Evolutionary conservation across 805 yeast species (phyloP).

Genomic region (Candida germanica): DNA sequence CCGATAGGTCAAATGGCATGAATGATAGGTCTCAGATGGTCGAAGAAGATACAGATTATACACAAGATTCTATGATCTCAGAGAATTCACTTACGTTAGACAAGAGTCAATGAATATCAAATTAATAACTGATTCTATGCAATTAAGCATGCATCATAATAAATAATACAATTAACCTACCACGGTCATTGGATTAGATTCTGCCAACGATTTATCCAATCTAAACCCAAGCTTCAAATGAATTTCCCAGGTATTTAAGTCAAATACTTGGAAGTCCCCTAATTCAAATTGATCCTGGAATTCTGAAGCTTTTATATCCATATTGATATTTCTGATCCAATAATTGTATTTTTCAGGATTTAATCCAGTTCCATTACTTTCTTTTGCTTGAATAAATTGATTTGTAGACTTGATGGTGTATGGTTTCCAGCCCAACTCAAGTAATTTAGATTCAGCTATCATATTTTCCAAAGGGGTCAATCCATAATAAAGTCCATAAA

Average conservation of each 20-base stretch:
- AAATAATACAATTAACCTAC: slow-evolving; percentile 44
- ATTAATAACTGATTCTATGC: no score
- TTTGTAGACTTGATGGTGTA: slow-evolving; percentile 17
- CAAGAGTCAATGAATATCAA: no score
- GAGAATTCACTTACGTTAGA: no score
- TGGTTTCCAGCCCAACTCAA: slow-evolving; percentile 42
- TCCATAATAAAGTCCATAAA: slow-evolving; percentile 43
- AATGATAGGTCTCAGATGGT: no score
- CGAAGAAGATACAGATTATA: no score
- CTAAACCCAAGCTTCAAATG: slow-evolving; percentile 35
- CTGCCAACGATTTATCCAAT: slow-evolving; percentile 24
- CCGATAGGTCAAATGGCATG: no score
- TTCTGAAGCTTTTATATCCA: neutral
- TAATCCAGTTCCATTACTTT: slow-evolving; percentile 4
- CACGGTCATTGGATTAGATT: slow-evolving; percentile 2
- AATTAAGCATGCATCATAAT: slow-evolving; percentile 74
- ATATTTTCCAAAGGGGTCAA: slow-evolving; percentile 41
- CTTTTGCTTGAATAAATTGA: neutral
- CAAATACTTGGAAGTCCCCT: slow-evolving; percentile 43
- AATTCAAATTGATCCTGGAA: slow-evolving; percentile 17
- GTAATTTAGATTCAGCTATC: slow-evolving; percentile 39
- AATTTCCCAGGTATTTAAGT: slow-evolving; percentile 40
- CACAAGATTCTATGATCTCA: no score
- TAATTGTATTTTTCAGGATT: slow-evolving; percentile 13
- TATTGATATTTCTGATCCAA: slow-evolving; percentile 19